Conservation (phyloP, 768 basidiomycete genomes). For the Cystobasidium ongulense region DNA sequence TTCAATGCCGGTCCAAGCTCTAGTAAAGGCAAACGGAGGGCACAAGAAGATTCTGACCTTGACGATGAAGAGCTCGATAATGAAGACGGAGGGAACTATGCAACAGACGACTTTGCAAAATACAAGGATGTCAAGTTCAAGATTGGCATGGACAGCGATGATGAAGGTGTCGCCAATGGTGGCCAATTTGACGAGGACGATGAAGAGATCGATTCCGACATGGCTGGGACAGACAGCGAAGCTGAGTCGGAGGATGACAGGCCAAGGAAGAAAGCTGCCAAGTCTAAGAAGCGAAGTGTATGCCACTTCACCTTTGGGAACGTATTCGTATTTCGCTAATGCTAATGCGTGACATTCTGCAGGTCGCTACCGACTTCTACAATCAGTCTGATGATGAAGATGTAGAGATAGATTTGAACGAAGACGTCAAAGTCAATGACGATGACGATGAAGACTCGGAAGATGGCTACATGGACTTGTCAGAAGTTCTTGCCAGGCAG, state of each 20-base stretch:
- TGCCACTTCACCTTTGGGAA: not conserved
- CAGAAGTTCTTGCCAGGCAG: conserved; percentile 43
- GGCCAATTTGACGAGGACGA: conserved; percentile 53
- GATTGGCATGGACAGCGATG: conserved; percentile 47
- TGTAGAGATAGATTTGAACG: conserved; percentile 41
- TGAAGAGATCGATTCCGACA: conserved; percentile 77
- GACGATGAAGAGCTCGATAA: conserved; percentile 50
- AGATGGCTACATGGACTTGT: conserved; percentile 46
- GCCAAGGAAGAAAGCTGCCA: conserved; percentile 43
- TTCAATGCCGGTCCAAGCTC: not conserved
- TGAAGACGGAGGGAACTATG: conserved; percentile 42
- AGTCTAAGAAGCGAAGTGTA: not conserved
- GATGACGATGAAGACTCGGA: conserved; percentile 44
- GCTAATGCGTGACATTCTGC: conserved; percentile 44
- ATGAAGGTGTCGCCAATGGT: conserved; percentile 46
- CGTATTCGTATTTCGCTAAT: not conserved
- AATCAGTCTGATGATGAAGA: conserved; percentile 49
- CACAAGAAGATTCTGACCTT: conserved; percentile 43
- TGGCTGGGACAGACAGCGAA: conserved; percentile 59
- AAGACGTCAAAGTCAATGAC: conserved; percentile 44
- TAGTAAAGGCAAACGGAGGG: not conserved
- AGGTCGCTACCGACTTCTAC: conserved; percentile 54
- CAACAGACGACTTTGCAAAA: conserved; percentile 40
- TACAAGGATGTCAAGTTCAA: conserved; percentile 42
- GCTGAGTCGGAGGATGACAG: conserved; percentile 62